phyloP scores from a whole-genome alignment of 202 grass and related monocot genomes.

The Hordeum pubiflorum region DNA sequence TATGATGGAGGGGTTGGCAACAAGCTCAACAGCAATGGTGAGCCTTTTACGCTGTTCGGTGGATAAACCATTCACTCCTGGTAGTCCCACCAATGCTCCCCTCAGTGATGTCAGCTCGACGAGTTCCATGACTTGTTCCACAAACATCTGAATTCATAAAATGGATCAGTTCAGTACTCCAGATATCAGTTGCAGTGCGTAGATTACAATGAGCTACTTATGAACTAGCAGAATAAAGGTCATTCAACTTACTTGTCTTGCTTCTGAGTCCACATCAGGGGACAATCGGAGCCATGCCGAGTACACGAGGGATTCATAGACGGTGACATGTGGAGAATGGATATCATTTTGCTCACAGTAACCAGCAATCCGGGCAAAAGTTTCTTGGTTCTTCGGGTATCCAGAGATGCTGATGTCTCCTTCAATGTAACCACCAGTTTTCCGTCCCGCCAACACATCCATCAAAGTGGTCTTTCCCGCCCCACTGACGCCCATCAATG shows the following conservation, averaged over 20 bases:
- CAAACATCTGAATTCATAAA: slow-evolving; percentile 63
- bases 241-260: slow-evolving; percentile 58
- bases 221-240: neutral
- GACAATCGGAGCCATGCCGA: slow-evolving; percentile 91
- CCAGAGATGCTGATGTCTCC: slow-evolving; percentile 80
- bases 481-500: slow-evolving; percentile 90
- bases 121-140: slow-evolving; percentile 85
- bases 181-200: neutral
- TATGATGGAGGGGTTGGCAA: slow-evolving; percentile 92
- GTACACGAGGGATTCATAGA: slow-evolving; percentile 91
- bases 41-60: slow-evolving; percentile 90
- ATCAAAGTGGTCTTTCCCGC: slow-evolving; percentile 92
- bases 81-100: slow-evolving; percentile 73
- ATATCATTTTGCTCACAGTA: slow-evolving; percentile 97
- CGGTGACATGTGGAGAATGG: slow-evolving; percentile 86
- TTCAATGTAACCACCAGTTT: slow-evolving; percentile 86
- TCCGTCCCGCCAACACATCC: slow-evolving; percentile 88
- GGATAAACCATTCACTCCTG: slow-evolving; percentile 86
- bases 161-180: slow-evolving; percentile 1
- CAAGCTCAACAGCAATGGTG: slow-evolving; percentile 95
- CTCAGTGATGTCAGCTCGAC: slow-evolving; percentile 71
- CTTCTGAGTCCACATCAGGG: slow-evolving; percentile 55
- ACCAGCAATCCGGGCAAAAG: slow-evolving; percentile 85
- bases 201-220: neutral
- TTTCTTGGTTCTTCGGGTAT: slow-evolving; percentile 94